These are phyloP conservation scores for Phytophthora citricola DNA, from an alignment of 352 stramenopile species.

Conservation along the genomic window DNA sequence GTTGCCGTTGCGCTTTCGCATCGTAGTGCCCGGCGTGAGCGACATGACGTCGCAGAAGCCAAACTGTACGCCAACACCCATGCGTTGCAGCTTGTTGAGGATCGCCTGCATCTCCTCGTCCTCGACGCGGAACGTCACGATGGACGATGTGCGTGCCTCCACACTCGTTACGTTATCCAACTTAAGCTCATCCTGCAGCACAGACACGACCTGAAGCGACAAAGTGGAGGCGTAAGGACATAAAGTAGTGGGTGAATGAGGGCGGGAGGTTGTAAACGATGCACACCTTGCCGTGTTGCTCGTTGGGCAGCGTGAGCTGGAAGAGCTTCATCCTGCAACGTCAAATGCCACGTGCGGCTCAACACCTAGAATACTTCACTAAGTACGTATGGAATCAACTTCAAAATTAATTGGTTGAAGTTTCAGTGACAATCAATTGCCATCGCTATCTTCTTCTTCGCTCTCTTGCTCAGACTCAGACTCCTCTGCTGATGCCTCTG, in stretches of 20 bases:
- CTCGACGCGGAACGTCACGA: slow-evolving; percentile 87
- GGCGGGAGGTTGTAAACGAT: not conserved
- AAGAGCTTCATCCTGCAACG: slow-evolving; percentile 83
- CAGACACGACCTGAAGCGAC: slow-evolving; percentile 63
- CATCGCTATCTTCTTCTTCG: slow-evolving; percentile 13
- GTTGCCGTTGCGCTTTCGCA: slow-evolving; percentile 55
- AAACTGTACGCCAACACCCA: slow-evolving; percentile 87
- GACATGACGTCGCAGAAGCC: slow-evolving; percentile 91
- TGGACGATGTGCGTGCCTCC: slow-evolving; percentile 85
- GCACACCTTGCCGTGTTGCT: slow-evolving; percentile 76
- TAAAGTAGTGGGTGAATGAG: not conserved
- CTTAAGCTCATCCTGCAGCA: slow-evolving; percentile 84
- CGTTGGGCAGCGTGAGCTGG: slow-evolving; percentile 87
- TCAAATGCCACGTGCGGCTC: not conserved
- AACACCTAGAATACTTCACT: slow-evolving; percentile 3
- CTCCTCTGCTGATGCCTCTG: slow-evolving; percentile 17
- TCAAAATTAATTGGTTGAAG: slow-evolving; percentile 2
- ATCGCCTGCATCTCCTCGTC: slow-evolving; percentile 87
- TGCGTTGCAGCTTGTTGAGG: slow-evolving; percentile 80
- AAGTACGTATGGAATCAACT: slow-evolving; percentile 9
- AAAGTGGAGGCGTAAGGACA: not conserved
- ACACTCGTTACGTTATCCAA: slow-evolving; percentile 87
- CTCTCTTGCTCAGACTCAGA: slow-evolving; percentile 19
- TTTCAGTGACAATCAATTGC: no score
- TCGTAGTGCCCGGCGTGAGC: slow-evolving; percentile 82